A percentile compares a stretch with the other conserved stretches of the same genome.
Evolutionary conservation across 202 grass and related monocot genomes (phyloP).

Genomic region (Sporobolus alterniflorus): DNA sequence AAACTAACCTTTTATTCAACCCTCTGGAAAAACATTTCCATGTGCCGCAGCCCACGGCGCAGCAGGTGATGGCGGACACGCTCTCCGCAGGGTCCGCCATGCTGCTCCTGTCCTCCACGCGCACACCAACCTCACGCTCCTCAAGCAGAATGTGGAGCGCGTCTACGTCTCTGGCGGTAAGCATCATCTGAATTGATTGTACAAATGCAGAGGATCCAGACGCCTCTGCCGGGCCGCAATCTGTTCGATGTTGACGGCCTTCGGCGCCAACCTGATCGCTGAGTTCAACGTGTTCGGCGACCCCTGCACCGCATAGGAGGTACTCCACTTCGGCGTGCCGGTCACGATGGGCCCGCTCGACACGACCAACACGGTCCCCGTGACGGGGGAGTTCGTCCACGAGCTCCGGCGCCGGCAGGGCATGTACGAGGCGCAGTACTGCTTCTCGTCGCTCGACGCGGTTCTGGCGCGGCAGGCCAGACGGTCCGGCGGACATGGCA

Average conservation of each 20-base stretch:
- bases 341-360: slow-evolving; percentile 79
- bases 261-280: slow-evolving; percentile 65
- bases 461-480: slow-evolving; percentile 17
- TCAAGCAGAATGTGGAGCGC: slow-evolving; percentile 63
- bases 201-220: too few species aligned
- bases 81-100: slow-evolving; percentile 62
- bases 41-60: slow-evolving; percentile 68
- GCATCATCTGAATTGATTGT: too few species aligned
- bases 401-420: slow-evolving; percentile 47
- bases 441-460: slow-evolving; percentile 62
- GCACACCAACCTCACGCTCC: slow-evolving; percentile 78
- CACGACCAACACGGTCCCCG: slow-evolving; percentile 75
- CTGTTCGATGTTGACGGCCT: slow-evolving; percentile 65
- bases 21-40: too few species aligned
- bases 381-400: slow-evolving; percentile 56
- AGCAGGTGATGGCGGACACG: slow-evolving; percentile 66
- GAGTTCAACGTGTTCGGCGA: slow-evolving; percentile 90
- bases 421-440: slow-evolving; percentile 74
- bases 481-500: slow-evolving; percentile 45
- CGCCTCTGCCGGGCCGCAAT: slow-evolving; percentile 59
- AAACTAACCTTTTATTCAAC: too few species aligned
- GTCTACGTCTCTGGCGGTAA: slow-evolving; percentile 85
- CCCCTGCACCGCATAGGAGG: slow-evolving; percentile 78
- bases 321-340: slow-evolving; percentile 81
- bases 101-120: slow-evolving; percentile 61